A percentile compares a stretch with the other conserved stretches of the same genome.
These are phyloP conservation scores for Ploettnerulaceae sp. DNA, from an alignment of 2,329 filamentous ascomycete genomes.

Conservation along the genomic window DNA sequence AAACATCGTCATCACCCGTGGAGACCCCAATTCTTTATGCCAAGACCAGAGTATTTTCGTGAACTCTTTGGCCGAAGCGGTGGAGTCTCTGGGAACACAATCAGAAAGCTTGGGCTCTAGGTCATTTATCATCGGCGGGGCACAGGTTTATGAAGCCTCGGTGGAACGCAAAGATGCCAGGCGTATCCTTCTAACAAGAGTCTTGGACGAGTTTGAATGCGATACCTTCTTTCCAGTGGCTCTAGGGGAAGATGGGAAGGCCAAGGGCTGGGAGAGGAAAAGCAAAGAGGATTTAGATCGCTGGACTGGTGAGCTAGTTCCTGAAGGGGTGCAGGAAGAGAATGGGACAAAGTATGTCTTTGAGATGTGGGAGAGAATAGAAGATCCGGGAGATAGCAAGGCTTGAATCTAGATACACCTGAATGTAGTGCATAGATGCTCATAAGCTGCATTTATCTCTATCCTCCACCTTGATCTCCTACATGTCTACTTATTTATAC, in stretches of 20 bases:
- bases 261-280: slow-evolving; percentile 48
- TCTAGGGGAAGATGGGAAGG: slow-evolving; percentile 36
- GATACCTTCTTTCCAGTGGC: slow-evolving; percentile 69
- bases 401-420: too few relatives aligned
- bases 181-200: slow-evolving; percentile 64
- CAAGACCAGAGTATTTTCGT: slow-evolving; percentile 2
- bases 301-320: slow-evolving; percentile 63
- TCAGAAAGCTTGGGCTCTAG: background rate
- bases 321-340: slow-evolving; percentile 55
- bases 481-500: background rate
- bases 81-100: background rate
- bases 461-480: too few relatives aligned
- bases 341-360: slow-evolving; percentile 63
- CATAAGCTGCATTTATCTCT: too few relatives aligned
- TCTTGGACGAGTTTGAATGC: slow-evolving; percentile 66
- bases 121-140: slow-evolving; percentile 86
- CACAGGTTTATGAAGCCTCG: slow-evolving; percentile 74
- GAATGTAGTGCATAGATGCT: background rate
- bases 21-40: slow-evolving; percentile 30
- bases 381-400: too few relatives aligned
- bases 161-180: slow-evolving; percentile 53
- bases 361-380: slow-evolving; percentile 63
- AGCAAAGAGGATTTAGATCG: slow-evolving; percentile 49
- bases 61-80: slow-evolving; percentile 14
- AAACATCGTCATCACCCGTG: slow-evolving; percentile 75